Percentiles rank a stretch among this genome's conserved stretches.
Conservation (phyloP, 2,329 filamentous ascomycete species). For the Capronia americana region DNA sequence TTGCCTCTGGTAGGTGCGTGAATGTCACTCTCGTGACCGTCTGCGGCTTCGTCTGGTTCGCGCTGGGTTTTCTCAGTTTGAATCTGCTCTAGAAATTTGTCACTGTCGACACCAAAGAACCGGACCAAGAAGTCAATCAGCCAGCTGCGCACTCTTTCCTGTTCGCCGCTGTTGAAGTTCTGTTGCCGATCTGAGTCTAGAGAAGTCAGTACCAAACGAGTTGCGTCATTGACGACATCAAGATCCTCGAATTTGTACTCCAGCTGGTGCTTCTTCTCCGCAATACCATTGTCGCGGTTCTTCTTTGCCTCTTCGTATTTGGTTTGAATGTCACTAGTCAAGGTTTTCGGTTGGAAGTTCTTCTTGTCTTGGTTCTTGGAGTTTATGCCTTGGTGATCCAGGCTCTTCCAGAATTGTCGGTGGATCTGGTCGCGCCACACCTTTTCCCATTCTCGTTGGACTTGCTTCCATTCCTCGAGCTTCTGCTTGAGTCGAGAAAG, state of each 20-base stretch:
- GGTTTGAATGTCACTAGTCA: constrained; percentile 88
- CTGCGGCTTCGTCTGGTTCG: constrained; percentile 78
- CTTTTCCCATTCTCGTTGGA: constrained; percentile 97
- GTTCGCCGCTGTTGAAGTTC: constrained; percentile 64
- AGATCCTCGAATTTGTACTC: constrained; percentile 75
- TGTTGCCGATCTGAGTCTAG: constrained; percentile 59
- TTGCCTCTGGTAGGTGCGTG: constrained; percentile 71
- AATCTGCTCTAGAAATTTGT: constrained; percentile 64
- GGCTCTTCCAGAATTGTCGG: constrained; percentile 91
- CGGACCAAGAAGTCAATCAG: constrained; percentile 76
- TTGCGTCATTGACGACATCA: constrained; percentile 65
- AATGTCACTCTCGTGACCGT: constrained; percentile 68
- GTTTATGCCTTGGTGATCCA: constrained; percentile 94
- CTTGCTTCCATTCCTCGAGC: constrained; percentile 96
- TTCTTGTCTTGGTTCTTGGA: constrained; percentile 90
- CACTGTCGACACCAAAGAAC: constrained; percentile 78
- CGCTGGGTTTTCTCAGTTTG: constrained; percentile 69
- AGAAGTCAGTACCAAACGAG: constrained; percentile 55
- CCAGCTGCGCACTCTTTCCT: constrained; percentile 75
- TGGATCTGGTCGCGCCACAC: constrained; percentile 97
- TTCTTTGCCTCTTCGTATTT: constrained; percentile 90
- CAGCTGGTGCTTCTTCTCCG: constrained; percentile 73
- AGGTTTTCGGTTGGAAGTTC: constrained; percentile 84
- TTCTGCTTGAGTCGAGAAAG: constrained; percentile 92
- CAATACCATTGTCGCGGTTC: constrained; percentile 66